Percentiles rank a stretch among this genome's conserved stretches.
These are phyloP conservation scores for Glomus cerebriforme DNA, from an alignment of 192 early-diverging fungal genomes.

Conservation along the genomic window DNA sequence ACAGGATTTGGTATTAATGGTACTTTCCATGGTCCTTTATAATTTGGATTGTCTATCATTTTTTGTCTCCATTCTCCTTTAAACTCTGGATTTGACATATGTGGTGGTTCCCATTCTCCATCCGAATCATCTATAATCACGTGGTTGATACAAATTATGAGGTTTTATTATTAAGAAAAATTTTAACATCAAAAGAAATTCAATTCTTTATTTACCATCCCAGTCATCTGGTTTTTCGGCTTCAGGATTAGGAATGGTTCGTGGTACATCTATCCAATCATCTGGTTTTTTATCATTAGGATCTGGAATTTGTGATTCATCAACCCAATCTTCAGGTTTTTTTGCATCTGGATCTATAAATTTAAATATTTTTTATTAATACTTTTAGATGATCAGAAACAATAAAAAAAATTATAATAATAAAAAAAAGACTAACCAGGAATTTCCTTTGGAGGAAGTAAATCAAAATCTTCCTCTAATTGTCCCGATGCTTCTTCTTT, in stretches of 20 bases:
- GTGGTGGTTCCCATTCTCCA: slow-evolving; percentile 93
- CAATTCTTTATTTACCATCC: slow-evolving; percentile 54
- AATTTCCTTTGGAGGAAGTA: slow-evolving; percentile 74
- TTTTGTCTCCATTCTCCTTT: slow-evolving; percentile 83
- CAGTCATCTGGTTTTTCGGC: slow-evolving; percentile 89
- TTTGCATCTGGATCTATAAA: slow-evolving; percentile 60
- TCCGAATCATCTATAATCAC: slow-evolving; percentile 71
- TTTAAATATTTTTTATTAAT: neutral
- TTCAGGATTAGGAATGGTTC: slow-evolving; percentile 79
- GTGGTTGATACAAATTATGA: neutral
- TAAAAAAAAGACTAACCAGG: slow-evolving; percentile 36
- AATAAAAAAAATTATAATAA: neutral
- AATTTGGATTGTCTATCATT: slow-evolving; percentile 85
- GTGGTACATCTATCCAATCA: slow-evolving; percentile 87
- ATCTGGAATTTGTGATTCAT: slow-evolving; percentile 77
- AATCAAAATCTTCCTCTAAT: slow-evolving; percentile 79
- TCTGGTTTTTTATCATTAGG: slow-evolving; percentile 84
- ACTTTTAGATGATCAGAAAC: too few relatives aligned
- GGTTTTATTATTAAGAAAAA: neutral
- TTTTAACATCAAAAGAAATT: neutral
- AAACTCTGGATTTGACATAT: slow-evolving; percentile 85
- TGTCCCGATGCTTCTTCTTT: slow-evolving; percentile 79
- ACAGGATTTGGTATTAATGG: slow-evolving; percentile 90
- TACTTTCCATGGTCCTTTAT: slow-evolving; percentile 92
- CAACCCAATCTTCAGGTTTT: slow-evolving; percentile 92